These are phyloP conservation scores for Zygnema cylindricum DNA, from an alignment of 139 green algal species.

Conservation along the genomic window DNA sequence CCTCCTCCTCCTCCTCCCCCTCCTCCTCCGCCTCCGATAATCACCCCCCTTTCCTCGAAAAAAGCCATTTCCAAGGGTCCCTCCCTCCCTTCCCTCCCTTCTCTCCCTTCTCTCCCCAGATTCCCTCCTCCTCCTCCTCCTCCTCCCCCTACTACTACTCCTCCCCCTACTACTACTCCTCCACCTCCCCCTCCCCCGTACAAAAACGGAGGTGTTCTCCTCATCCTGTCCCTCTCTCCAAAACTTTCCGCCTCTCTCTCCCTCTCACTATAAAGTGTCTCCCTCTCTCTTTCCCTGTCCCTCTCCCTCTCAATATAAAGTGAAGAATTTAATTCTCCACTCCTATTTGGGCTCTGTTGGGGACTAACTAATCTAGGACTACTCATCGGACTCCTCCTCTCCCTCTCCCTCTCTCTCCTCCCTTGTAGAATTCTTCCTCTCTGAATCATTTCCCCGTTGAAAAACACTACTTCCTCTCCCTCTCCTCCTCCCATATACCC, in stretches of 20 bases:
- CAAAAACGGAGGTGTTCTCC: background rate
- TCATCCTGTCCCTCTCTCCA: background rate
- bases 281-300: background rate
- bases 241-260: background rate
- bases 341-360: background rate
- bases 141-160: no score
- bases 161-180: no score
- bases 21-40: no score
- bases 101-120: no score
- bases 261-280: background rate
- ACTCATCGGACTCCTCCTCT: background rate
- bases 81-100: no score
- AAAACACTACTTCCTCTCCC: no score
- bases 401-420: background rate
- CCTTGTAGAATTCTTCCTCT: background rate
- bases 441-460: background rate
- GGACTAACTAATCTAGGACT: background rate
- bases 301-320: background rate
- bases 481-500: background rate
- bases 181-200: background rate
- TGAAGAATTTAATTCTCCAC: background rate
- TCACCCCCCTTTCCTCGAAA: background rate
- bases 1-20: background rate
- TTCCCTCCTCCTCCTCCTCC: no score
- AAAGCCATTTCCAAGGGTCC: no score